Evolutionary conservation across 1,284 basidiomycete genomes (phyloP), one percentile per base, ranked within the genome.

Genomic region (Melampsora americana): DNA sequence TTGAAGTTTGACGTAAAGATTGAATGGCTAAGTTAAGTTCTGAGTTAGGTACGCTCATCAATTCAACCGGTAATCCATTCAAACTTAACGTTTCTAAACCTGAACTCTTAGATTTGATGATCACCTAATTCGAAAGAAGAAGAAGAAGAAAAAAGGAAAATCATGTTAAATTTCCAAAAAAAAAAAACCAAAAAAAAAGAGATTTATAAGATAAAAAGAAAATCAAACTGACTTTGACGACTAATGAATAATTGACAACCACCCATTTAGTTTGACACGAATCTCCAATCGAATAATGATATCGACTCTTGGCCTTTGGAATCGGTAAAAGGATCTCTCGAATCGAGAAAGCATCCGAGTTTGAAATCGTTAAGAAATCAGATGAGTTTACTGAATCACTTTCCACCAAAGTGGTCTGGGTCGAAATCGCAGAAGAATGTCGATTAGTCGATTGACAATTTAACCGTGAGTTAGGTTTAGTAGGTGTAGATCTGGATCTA

Each of bases 261-360:
- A 59, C 60, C 12, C 20, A 46, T 23, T 32, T 62, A 14, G 69
- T 71, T 30, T 71, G 59, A 46, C 56, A 71, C 1, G 69, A 60
- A 18, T 71, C 69, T 5, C 69, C 69, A 35, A 71, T 71, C 5
- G 69, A 71, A 44, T 71, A 71, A 46, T 71, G 69, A 12, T 59
- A 71, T 26, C 46, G 56, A n/a, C 59, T 62, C 46, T 71, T 71
- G 16, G 60, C 42, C 18, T 48, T 60, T 4, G 69, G 69, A 48
- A 71, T 62, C 28, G 59, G 53, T 26, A 69, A 30, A 14, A 39
- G 42, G 35, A 69, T 53, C n/a, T n/a, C n/a, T n/a, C n/a, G 28
- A 59, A 20, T 5, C 28, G 1, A 28, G 35, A 1, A 23, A 35
- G 30, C 16, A 30, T 2, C 44, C 16, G 28, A 69, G 18, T 53